These are phyloP conservation scores for Trichoderma sp. DNA, from an alignment of 2,329 filamentous ascomycete genomes.

Conservation along the genomic window DNA sequence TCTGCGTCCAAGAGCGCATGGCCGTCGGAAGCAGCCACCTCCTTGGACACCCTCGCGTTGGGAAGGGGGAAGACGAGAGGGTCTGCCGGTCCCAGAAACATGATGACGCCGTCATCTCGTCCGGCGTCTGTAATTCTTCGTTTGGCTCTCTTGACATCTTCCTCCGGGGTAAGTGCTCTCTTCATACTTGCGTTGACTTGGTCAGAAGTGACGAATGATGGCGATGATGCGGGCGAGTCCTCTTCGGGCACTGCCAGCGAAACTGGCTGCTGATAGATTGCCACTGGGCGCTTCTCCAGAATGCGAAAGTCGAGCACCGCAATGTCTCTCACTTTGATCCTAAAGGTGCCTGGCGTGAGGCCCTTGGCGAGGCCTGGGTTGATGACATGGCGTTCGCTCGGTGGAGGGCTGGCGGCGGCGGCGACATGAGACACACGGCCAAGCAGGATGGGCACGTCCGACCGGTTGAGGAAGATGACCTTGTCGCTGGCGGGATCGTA, in stretches of 20 bases:
- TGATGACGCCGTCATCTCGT: constrained; percentile 56
- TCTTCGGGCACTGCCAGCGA: constrained; percentile 36
- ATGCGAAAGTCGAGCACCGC: constrained; percentile 62
- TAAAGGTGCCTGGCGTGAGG: constrained; percentile 59
- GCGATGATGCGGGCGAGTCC: constrained; percentile 31
- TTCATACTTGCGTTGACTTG: constrained; percentile 51
- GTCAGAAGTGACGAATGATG: constrained; percentile 40
- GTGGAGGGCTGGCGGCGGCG: constrained; percentile 42
- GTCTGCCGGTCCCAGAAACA: constrained; percentile 56
- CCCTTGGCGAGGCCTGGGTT: constrained; percentile 50
- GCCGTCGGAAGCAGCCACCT: constrained; percentile 49
- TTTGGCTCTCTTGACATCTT: constrained; percentile 48
- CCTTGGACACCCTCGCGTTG: constrained; percentile 50
- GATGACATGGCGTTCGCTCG: constrained; percentile 49
- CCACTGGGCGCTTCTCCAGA: constrained; percentile 56
- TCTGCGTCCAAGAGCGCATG: constrained; percentile 57
- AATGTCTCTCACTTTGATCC: constrained; percentile 53
- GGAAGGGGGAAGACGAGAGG: constrained; percentile 57
- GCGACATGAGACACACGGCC: constrained; percentile 47
- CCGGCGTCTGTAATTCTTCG: constrained; percentile 44
- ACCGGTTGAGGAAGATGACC: constrained; percentile 59
- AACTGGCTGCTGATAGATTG: constrained; percentile 42
- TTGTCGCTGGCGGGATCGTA: constrained; percentile 62
- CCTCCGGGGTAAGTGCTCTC: constrained; percentile 51
- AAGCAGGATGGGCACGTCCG: constrained; percentile 56